Base-by-base conservation (phyloP, 2,329 filamentous ascomycete genomes). In the Colletotrichum sansevieriae region DNA sequence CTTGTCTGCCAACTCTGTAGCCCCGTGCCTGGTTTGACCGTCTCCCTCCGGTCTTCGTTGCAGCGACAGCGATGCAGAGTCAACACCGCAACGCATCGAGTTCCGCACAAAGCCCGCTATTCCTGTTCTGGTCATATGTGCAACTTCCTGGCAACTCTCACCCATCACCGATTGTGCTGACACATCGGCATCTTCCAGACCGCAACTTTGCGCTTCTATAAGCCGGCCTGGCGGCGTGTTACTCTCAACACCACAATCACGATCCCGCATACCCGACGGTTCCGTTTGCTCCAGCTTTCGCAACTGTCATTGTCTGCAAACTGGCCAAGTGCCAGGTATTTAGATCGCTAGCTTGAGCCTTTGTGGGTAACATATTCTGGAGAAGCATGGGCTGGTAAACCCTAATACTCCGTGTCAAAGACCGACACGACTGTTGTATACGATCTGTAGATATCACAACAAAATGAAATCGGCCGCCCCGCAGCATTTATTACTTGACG, bases 391-490 rank as follows among this genome's bases (percentile, higher is more conserved):
- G 63, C 54, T 54, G 22, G 41, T 41, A 55, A 69, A 52, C 63
- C 62, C 62, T 68, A 65, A 65, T 20, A 56, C n/a, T 41, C 65
- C 61, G 65, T 58, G 37, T 44, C 55, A 54, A 55, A 59, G 44
- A 15, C 61, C 62, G 59, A 64, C 54, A 51, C 15, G 35, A 33
- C 49, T 29, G 29, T 20, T 12, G 29, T 25, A 25, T 25, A 25
- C 25, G 4, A 25, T 25, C 25, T 5, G 25, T 33, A 29, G 49
- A 33, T 47, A n/a, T 25, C 43, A 39, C 37, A 37, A 39, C 5
- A 22, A 41, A 33, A 51, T 25, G 25, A 25, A 25, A 25, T 44
- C 59, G 18, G 22, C 20, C 29, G 29, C 29, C 29, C 22, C 25
- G 59, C 37, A 54, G 22, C 25, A n/a, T 25, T 20, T 13, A 20